Evolutionary conservation across 768 basidiomycete genomes (phyloP).

Genomic region (Hortiboletus campestris): DNA sequence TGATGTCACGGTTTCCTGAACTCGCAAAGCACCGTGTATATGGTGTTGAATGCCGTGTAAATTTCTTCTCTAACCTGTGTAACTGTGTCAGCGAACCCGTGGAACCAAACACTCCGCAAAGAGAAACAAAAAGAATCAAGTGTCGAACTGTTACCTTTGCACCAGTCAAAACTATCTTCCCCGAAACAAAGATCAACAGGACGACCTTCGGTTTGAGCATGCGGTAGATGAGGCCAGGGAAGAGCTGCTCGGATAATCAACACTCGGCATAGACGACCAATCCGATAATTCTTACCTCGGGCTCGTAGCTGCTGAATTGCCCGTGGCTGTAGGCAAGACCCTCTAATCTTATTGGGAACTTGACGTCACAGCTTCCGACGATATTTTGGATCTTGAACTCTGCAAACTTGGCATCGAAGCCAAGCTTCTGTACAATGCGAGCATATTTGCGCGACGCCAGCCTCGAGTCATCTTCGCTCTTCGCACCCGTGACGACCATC

Average conservation of each 20-base stretch:
- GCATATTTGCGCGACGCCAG: conserved; percentile 98
- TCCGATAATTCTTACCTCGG: conserved; percentile 64
- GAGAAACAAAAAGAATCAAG: neutral
- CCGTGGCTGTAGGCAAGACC: conserved; percentile 97
- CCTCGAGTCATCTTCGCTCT: conserved; percentile 96
- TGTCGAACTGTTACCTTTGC: conserved; percentile 75
- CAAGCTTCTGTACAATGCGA: conserved; percentile 98
- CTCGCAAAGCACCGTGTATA: conserved; percentile 96
- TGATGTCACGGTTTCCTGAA: conserved; percentile 73
- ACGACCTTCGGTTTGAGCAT: conserved; percentile 99
- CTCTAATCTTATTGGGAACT: conserved; percentile 97
- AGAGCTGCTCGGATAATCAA: conserved; percentile 55
- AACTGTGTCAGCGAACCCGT: conserved; percentile 43
- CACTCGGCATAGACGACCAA: neutral
- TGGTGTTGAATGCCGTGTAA: conserved; percentile 98
- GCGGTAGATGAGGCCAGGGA: conserved; percentile 98
- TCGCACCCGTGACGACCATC: conserved; percentile 99
- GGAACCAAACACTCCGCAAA: too few species aligned
- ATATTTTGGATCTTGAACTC: conserved; percentile 99
- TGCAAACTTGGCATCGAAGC: conserved; percentile 98
- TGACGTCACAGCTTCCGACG: conserved; percentile 96
- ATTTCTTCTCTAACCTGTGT: conserved; percentile 95
- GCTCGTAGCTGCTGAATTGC: conserved; percentile 96
- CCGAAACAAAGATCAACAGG: conserved; percentile 96
- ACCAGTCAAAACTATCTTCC: conserved; percentile 98